phyloP scores from a whole-genome alignment of 768 basidiomycete species.

The Auricularia sp. region DNA sequence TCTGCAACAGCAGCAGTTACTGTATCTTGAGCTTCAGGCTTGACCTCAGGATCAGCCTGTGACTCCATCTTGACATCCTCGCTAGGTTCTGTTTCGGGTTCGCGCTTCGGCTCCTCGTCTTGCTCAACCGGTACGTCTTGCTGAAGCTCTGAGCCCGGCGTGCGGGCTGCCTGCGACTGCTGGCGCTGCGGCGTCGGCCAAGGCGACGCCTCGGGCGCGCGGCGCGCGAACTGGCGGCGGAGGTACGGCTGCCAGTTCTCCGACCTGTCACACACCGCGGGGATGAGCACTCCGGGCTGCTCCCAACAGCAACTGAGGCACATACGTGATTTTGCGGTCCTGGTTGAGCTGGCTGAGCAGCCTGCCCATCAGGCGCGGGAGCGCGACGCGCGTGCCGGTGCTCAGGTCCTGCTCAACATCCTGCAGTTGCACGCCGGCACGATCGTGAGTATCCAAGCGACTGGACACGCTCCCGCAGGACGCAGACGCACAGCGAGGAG shows the following conservation, averaged over 20 bases:
- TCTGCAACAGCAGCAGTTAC: background rate
- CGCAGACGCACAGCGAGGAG: conserved; percentile 43
- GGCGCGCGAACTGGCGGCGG: conserved; percentile 66
- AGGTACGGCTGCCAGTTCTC: conserved; percentile 73
- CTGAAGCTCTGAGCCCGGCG: conserved; percentile 9
- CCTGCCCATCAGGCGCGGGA: conserved; percentile 66
- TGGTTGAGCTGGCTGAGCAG: conserved; percentile 65
- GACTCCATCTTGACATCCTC: background rate
- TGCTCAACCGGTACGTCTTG: background rate
- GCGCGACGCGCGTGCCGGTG: conserved; percentile 43
- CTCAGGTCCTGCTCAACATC: conserved; percentile 72
- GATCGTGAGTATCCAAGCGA: conserved; percentile 1
- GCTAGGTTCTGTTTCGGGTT: too few relatives aligned
- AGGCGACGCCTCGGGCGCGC: conserved; percentile 45
- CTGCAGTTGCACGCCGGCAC: conserved; percentile 24
- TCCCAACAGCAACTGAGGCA: conserved; percentile 3
- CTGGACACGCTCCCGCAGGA: conserved; percentile 3
- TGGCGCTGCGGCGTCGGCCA: conserved; percentile 14
- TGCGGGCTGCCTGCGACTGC: conserved; percentile 13
- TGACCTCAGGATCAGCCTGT: background rate
- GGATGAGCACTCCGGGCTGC: conserved; percentile 5
- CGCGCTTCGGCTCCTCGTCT: background rate
- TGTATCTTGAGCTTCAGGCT: conserved; percentile 10
- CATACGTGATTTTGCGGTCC: conserved; percentile 72
- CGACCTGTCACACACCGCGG: conserved; percentile 29